Conservation (phyloP, 176 grass and related monocot genomes). For the Secale cereale region DNA sequence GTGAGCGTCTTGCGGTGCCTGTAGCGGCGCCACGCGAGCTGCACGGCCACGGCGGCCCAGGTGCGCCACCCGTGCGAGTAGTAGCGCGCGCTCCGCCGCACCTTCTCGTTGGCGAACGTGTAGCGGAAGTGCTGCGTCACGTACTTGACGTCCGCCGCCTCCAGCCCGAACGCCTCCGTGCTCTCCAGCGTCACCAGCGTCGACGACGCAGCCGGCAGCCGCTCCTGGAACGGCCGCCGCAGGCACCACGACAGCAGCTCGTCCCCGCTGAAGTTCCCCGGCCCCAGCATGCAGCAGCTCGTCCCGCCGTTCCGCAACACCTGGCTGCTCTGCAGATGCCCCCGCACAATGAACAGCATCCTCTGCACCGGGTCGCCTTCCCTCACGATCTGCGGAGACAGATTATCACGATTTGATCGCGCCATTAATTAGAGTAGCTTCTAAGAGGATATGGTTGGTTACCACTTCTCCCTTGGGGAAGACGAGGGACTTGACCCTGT, state of each 20-base stretch:
- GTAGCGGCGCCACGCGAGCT: conserved; percentile 75
- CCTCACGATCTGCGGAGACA: conserved; percentile 22
- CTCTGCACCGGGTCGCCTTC: conserved; percentile 74
- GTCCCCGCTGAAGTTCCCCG: conserved; percentile 87
- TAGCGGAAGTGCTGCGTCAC: conserved; percentile 94
- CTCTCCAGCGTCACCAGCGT: conserved; percentile 64
- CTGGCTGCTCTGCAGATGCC: conserved; percentile 82
- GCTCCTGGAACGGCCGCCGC: conserved; percentile 67
- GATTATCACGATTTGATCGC: no score
- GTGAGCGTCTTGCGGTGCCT: conserved; percentile 74
- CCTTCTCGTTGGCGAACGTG: conserved; percentile 80
- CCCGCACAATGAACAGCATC: conserved; percentile 90
- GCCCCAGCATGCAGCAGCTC: conserved; percentile 86
- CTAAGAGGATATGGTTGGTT: neutral
- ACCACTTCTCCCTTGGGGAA: conserved; percentile 90
- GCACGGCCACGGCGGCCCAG: conserved; percentile 86
- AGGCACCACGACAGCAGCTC: conserved; percentile 97
- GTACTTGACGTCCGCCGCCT: conserved; percentile 83
- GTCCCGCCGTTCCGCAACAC: conserved; percentile 52
- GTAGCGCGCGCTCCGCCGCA: conserved; percentile 76
- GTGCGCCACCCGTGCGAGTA: conserved; percentile 93
- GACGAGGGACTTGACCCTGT: conserved; percentile 74
- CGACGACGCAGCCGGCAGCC: conserved; percentile 68
- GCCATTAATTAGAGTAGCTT: neutral
- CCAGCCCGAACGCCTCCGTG: conserved; percentile 84